A percentile compares a stretch with the other conserved stretches of the same genome.
Conservation (phyloP, 345 rosid species). For the Murraya koenigii region DNA sequence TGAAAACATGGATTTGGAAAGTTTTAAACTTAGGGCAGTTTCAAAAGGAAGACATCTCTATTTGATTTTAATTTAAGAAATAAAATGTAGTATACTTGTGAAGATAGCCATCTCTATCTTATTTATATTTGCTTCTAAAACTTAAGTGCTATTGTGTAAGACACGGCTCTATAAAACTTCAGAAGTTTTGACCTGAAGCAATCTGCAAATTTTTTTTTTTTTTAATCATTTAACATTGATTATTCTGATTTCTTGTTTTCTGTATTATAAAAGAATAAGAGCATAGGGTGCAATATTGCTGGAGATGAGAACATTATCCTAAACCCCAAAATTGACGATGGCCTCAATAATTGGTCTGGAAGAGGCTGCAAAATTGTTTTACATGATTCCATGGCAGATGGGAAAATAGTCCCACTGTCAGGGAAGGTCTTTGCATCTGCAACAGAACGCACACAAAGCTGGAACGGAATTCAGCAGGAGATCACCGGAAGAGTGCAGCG, state of each 20-base stretch:
- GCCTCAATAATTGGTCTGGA: constrained; percentile 86
- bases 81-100: no score
- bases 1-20: neutral
- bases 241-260: neutral
- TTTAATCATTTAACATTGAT: neutral
- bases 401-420: constrained; percentile 62
- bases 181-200: neutral
- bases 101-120: neutral
- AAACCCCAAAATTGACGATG: constrained; percentile 78
- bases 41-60: neutral
- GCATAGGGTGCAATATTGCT: constrained; percentile 14
- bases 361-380: constrained; percentile 80
- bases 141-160: neutral
- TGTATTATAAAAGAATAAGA: constrained; percentile 22
- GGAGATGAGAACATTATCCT: constrained; percentile 58
- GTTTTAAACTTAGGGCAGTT: neutral
- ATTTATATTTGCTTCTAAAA: neutral
- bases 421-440: constrained; percentile 79
- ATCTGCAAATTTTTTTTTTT: neutral
- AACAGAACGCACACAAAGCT: constrained; percentile 73
- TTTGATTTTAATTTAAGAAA: no score
- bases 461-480: constrained; percentile 95
- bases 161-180: neutral
- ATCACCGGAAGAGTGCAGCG: constrained; percentile 71
- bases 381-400: constrained; percentile 76